phyloP scores from a whole-genome alignment of 176 grass and related monocot genomes.

The Aegilops speltoides region DNA sequence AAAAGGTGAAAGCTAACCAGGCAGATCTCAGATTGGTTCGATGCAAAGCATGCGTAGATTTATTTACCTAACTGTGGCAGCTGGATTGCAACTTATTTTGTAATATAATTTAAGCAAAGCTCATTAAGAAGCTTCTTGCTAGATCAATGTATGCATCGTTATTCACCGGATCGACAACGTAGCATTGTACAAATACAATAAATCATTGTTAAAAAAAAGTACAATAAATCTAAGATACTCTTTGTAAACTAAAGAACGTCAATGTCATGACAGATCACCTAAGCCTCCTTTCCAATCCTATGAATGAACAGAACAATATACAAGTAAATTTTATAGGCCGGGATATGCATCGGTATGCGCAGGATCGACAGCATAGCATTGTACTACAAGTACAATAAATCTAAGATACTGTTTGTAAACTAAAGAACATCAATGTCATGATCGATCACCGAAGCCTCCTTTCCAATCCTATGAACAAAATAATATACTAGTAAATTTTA shows the following conservation, averaged over 20 bases:
- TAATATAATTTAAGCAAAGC: not conserved
- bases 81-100: not conserved
- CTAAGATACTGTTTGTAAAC: slow-evolving; percentile 7
- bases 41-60: slow-evolving; percentile 8
- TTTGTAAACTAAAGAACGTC: not conserved
- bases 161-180: slow-evolving; percentile 14
- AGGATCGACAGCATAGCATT: slow-evolving; percentile 17
- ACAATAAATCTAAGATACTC: not conserved
- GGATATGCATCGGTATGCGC: not conserved
- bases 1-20: slow-evolving; percentile 25
- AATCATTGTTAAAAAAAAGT: not conserved
- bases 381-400: not conserved
- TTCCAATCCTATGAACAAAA: not conserved
- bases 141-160: not conserved
- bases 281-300: slow-evolving; percentile 24
- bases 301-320: slow-evolving; percentile 7
- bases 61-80: not conserved
- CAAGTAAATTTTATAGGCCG: not conserved
- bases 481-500: not conserved
- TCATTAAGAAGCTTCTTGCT: not conserved
- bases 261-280: slow-evolving; percentile 16
- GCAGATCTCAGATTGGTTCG: not conserved
- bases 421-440: not conserved
- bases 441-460: slow-evolving; percentile 25
- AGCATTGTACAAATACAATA: not conserved